Conservation (phyloP, 495 filamentous ascomycete genomes). For the Filosporella fistucella region DNA sequence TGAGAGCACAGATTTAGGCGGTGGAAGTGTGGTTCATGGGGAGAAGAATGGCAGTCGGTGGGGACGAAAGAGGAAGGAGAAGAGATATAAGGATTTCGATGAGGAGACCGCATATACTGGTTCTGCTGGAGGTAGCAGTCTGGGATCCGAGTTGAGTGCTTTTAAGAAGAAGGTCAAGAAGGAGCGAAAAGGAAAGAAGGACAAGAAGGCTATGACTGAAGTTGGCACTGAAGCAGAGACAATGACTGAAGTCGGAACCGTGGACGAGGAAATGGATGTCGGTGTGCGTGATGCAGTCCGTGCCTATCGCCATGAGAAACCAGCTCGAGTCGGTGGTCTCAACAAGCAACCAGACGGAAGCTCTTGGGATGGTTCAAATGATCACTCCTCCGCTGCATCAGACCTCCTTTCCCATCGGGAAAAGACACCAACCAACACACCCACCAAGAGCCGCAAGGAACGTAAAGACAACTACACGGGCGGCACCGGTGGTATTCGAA, state of each 20-base stretch:
- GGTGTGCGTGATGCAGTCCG: slow-evolving; percentile 53
- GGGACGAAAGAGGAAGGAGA: slow-evolving; percentile 39
- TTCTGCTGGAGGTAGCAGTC: neutral
- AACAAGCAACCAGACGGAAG: slow-evolving; percentile 74
- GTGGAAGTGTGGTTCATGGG: slow-evolving; percentile 36
- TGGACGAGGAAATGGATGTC: slow-evolving; percentile 15
- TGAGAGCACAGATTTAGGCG: slow-evolving; percentile 73
- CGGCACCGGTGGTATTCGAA: slow-evolving; percentile 38
- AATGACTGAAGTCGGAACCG: slow-evolving; percentile 3
- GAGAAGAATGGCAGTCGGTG: slow-evolving; percentile 16
- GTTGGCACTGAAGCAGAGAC: neutral
- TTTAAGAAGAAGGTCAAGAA: slow-evolving; percentile 20
- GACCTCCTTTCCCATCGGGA: slow-evolving; percentile 39
- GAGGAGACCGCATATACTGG: slow-evolving; percentile 31
- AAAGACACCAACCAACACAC: slow-evolving; percentile 47
- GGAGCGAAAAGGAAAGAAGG: slow-evolving; percentile 35
- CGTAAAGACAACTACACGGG: slow-evolving; percentile 20
- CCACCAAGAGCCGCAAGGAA: slow-evolving; percentile 29
- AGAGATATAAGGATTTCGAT: slow-evolving; percentile 34
- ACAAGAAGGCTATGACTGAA: slow-evolving; percentile 16
- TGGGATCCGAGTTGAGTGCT: slow-evolving; percentile 13
- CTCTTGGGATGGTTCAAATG: slow-evolving; percentile 58
- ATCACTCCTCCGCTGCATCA: slow-evolving; percentile 20
- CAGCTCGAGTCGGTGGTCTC: slow-evolving; percentile 79
- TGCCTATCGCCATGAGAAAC: slow-evolving; percentile 77